Evolutionary conservation across 768 basidiomycete genomes (phyloP).

Genomic region (Macrolepiota dolichaula): DNA sequence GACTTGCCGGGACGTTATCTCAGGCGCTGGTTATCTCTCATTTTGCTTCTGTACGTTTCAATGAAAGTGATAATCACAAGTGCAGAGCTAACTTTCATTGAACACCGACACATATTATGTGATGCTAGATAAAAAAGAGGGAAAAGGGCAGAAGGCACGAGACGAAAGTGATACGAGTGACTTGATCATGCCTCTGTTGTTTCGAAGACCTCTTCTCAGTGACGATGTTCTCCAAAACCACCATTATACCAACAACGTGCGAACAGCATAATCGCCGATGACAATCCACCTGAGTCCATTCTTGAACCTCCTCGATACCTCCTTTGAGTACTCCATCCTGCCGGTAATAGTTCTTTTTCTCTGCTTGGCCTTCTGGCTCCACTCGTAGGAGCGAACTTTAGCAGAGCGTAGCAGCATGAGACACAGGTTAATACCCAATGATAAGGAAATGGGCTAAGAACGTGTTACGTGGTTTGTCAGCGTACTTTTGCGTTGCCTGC

Average conservation of each 20-base stretch:
- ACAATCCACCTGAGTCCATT: constrained; percentile 92
- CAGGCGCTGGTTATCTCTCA: too few species aligned
- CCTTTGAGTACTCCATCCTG: constrained; percentile 91
- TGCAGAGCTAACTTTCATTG: constrained; percentile 11
- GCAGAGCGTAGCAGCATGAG: constrained; percentile 97
- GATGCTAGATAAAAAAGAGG: background rate
- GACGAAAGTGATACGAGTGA: background rate
- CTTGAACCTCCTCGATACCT: constrained; percentile 94
- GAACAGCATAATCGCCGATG: background rate
- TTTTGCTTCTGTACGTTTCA: too few species aligned
- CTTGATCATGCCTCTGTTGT: constrained; percentile 9
- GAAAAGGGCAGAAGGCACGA: background rate
- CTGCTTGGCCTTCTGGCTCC: constrained; percentile 99
- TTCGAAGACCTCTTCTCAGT: constrained; percentile 73
- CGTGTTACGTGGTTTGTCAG: too few species aligned
- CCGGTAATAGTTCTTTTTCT: constrained; percentile 99
- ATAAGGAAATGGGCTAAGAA: constrained; percentile 79
- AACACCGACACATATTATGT: background rate
- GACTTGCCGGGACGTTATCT: too few species aligned
- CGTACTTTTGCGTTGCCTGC: too few species aligned
- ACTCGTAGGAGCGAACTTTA: constrained; percentile 93
- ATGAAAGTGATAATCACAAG: too few species aligned
- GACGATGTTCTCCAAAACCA: constrained; percentile 71
- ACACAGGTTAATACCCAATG: constrained; percentile 71
- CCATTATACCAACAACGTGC: background rate